Percentiles rank a stretch among this genome's conserved stretches.
These are phyloP conservation scores for Endocalyx cinctus DNA, from an alignment of 2,329 filamentous ascomycete genomes.

Conservation along the genomic window DNA sequence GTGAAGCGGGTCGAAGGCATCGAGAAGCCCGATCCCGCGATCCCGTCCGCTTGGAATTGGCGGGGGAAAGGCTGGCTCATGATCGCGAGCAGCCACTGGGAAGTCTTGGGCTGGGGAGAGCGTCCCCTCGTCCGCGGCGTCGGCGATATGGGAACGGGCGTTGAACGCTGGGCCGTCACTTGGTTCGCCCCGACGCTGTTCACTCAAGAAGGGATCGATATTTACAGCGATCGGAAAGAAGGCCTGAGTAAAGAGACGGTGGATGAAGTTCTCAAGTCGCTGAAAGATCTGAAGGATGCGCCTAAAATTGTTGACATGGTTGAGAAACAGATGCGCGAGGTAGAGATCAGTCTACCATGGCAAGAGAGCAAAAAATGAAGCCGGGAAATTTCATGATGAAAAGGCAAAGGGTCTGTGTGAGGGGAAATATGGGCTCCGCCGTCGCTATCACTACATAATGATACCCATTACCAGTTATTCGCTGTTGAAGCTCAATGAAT, in stretches of 20 bases:
- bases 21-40: conserved; percentile 44
- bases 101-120: conserved; percentile 73
- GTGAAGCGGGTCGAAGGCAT: conserved; percentile 61
- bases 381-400: too few species aligned
- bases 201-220: conserved; percentile 74
- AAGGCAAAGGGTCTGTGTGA: too few species aligned
- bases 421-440: too few species aligned
- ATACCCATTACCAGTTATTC: too few species aligned
- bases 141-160: conserved; percentile 23
- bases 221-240: conserved; percentile 62
- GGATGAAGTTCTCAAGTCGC: conserved; percentile 48
- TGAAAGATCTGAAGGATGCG: conserved; percentile 50
- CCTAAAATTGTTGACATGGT: conserved; percentile 50
- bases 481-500: too few species aligned
- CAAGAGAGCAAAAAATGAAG: conserved; percentile 22
- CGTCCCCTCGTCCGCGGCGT: conserved; percentile 31
- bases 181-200: conserved; percentile 83
- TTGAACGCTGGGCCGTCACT: conserved; percentile 70
- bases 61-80: conserved; percentile 70
- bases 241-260: conserved; percentile 57
- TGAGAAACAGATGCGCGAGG: conserved; percentile 43
- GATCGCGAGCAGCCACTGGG: conserved; percentile 73
- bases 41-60: conserved; percentile 62
- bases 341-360: conserved; percentile 51
- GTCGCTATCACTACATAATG: too few species aligned